Base-by-base conservation (phyloP, 2,329 filamentous ascomycete species). In the Neocatenulostroma microsporum region DNA sequence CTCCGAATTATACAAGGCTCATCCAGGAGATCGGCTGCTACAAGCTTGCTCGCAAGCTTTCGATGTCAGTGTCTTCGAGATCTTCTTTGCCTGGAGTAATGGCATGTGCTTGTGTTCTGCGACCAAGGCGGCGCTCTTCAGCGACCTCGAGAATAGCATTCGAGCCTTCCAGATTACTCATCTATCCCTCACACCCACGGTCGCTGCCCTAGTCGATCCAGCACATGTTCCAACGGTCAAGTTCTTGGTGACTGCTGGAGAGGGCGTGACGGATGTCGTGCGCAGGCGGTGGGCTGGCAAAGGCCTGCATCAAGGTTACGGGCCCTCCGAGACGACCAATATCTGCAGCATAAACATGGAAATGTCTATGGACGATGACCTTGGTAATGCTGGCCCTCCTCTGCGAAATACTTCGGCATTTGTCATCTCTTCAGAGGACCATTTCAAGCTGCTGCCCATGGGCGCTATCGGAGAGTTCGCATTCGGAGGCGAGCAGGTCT, bases 41-140 rank as follows among this genome's bases (percentile, higher is more conserved):
- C 87, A 94, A 58, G 77, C 83, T 2, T 93, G 83, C 53, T 89
- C 84, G 0, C 83, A 87, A 53, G 82, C 81, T 0, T 94, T 93
- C 53, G 84, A 93, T 53, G 73, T 93, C 2, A 93, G 85, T 0
- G 82, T 93, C 0, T 93, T 93, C 54, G 87, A 94, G 52, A 88
- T 93, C 11, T 89, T 94, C 56, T 93, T 85, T 50, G 69, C 85
- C 0, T 93, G 86, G 82, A 73, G 74, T 30, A 70, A 72, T 21
- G 85, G 85, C 3, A 84, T 89, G 67, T 82, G 80, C 42, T 67
- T 94, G 10, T 94, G 84, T 53, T 76, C 82, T 2, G 81, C 78
- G 0, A 73, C 69, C 0, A 87, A 88, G 47, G 82, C 91, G 48
- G 72, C 76, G 2, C 62, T 93, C 0, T 85, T 89, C 50, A 69